Conservation (phyloP, 2,329 filamentous ascomycete species). For the Pestalotiopsis fici region DNA sequence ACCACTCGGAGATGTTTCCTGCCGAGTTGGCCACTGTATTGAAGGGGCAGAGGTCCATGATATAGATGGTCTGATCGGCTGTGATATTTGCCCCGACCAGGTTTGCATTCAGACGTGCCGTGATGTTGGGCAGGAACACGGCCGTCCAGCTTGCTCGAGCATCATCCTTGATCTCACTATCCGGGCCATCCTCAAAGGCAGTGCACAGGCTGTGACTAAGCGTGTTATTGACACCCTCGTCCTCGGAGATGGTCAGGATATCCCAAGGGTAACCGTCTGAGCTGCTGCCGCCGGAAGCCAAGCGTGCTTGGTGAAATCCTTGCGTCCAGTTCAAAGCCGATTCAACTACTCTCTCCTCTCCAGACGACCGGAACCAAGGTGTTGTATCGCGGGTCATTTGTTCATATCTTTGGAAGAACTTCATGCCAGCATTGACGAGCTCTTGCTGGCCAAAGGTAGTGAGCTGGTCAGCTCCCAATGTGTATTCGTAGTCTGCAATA, state of each 20-base stretch:
- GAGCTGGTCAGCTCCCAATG: constrained; percentile 68
- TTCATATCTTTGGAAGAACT: constrained; percentile 75
- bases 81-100: constrained; percentile 69
- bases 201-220: constrained; percentile 74
- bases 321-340: constrained; percentile 76
- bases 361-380: constrained; percentile 73
- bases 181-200: constrained; percentile 64
- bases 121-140: constrained; percentile 68
- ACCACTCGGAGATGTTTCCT: constrained; percentile 70
- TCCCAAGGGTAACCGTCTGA: constrained; percentile 48
- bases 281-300: constrained; percentile 34
- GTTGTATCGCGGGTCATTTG: constrained; percentile 55
- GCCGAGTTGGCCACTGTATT: constrained; percentile 67
- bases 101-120: constrained; percentile 67
- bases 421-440: constrained; percentile 72
- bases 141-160: constrained; percentile 60
- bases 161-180: constrained; percentile 43
- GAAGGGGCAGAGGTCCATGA: constrained; percentile 92
- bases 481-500: constrained; percentile 70
- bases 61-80: constrained; percentile 59
- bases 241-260: constrained; percentile 71
- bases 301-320: constrained; percentile 65
- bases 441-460: constrained; percentile 70
- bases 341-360: constrained; percentile 69
- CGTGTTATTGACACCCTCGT: constrained; percentile 72